These are phyloP conservation scores for Hanseniaspora hatyaiensis DNA, from an alignment of 805 yeast genomes.

Conservation along the genomic window DNA sequence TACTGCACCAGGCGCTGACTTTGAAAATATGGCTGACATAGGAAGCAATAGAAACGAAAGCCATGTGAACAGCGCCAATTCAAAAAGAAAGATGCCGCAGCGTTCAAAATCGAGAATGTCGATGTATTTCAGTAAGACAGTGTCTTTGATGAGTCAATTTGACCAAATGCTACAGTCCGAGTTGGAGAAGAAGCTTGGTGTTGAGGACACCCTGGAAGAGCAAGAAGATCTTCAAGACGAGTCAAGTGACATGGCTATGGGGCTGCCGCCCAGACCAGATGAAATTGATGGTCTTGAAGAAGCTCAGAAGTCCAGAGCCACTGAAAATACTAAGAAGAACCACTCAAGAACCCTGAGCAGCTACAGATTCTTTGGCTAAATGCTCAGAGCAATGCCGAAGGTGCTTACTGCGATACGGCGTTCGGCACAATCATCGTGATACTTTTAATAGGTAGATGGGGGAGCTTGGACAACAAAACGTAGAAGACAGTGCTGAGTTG, in stretches of 20 bases:
- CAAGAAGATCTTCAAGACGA: no score
- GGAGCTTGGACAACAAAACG: no score
- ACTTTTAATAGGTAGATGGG: no score
- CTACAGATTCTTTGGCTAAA: constrained; percentile 14
- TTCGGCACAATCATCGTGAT: no score
- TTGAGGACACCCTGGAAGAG: constrained; percentile 21
- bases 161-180: constrained; percentile 57
- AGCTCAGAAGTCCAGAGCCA: neutral
- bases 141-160: constrained; percentile 46
- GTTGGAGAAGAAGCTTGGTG: constrained; percentile 41
- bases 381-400: no score
- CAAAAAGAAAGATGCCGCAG: constrained; percentile 8
- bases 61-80: neutral
- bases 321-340: neutral
- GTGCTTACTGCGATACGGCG: no score
- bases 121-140: constrained; percentile 16
- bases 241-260: constrained; percentile 1
- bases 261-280: constrained; percentile 12
- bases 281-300: constrained; percentile 3
- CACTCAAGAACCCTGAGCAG: constrained; percentile 15
- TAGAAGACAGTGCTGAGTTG: no score
- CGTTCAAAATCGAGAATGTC: constrained; percentile 16
- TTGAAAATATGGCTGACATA: neutral
- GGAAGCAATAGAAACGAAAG: neutral
- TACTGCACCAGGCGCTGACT: neutral